Base-by-base conservation (phyloP, 805 yeast genomes). In the Huiozyma sinensis region DNA sequence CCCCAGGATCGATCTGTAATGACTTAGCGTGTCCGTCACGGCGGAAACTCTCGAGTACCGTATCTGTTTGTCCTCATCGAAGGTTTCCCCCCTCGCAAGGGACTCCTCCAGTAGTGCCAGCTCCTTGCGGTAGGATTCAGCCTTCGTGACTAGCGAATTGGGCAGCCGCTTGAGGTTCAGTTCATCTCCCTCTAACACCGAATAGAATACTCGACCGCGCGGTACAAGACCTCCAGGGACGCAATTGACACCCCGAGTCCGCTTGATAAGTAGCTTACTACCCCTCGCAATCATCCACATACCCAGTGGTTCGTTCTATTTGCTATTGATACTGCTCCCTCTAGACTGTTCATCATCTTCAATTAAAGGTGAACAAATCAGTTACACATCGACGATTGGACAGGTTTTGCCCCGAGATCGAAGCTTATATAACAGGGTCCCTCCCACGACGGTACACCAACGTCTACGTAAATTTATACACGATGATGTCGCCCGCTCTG, bases 401-500 rank as follows among this genome's bases (percentile, higher is more conserved):
- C 24, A 17, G 24, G 24, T 17, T 2, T 17, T 17, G 24, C 24
- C 24, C 24, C 24, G 4, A 17, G 24, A 17, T 17, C 24, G 24
- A 17, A 17, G 24, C 24, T 17, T 17, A 17, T 17, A 17, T 17
- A 17, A 3, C 24, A 17, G 24, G 24, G 24, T 17, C 24, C 24
- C 24, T 17, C 24, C 2, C 4, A 17, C 24, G 24, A 17, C 24
- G 24, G 24, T 17, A 17, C 24, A 17, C 24, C 24, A 17, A 17
- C 24, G 4, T 17, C 24, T 17, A 17, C 24, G 24, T 17, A 17
- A 17, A 17, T 12, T 32, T 27, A 13, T 79, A 83, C 2, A 89
- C 77, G 5, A 88, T 67, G 0, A 89, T 70, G 58, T 86, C 90
- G 0, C 97, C 97, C 2, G 60, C 54, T 44, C 97, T 70, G 50